Percentiles rank a stretch among this genome's conserved stretches.
phyloP scores from a whole-genome alignment of 1,284 basidiomycete genomes.

The Kalmanozyma brasiliensis region DNA sequence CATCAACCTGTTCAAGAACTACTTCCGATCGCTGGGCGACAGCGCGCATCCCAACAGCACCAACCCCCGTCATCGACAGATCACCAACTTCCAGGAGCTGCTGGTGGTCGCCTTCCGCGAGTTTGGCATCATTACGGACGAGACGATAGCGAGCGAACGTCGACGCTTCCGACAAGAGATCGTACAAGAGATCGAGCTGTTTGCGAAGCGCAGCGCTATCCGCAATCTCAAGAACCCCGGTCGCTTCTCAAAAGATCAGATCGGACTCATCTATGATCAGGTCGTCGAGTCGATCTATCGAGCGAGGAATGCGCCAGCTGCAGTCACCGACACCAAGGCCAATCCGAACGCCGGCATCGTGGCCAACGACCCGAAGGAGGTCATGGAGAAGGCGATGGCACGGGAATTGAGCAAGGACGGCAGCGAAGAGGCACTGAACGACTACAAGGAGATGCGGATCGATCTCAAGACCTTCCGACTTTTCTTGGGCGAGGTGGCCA shows the following conservation, averaged over 20 bases:
- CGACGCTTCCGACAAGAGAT: constrained; percentile 88
- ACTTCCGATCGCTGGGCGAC: constrained; percentile 91
- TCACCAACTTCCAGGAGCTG: constrained; percentile 97
- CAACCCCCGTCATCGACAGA: constrained; percentile 89
- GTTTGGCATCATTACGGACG: constrained; percentile 94
- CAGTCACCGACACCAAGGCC: constrained; percentile 19
- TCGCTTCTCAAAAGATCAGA: constrained; percentile 86
- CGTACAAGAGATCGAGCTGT: constrained; percentile 91
- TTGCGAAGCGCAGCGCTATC: constrained; percentile 92
- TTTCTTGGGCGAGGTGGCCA: constrained; percentile 91
- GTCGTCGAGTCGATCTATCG: constrained; percentile 66
- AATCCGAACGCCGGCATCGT: constrained; percentile 47
- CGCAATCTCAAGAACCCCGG: constrained; percentile 86
- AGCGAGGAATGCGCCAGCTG: constrained; percentile 60
- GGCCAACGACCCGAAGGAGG: constrained; percentile 45
- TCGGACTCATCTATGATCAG: constrained; percentile 68
- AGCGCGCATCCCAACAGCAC: constrained; percentile 90
- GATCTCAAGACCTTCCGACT: constrained; percentile 85
- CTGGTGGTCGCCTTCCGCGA: constrained; percentile 74
- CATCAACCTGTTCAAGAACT: constrained; percentile 76
- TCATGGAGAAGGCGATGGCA: constrained; percentile 48
- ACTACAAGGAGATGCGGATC: constrained; percentile 79
- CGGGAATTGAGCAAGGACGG: constrained; percentile 25
- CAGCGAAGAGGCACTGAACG: constrained; percentile 49
- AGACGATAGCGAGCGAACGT: constrained; percentile 89